phyloP scores from a whole-genome alignment of 2,329 filamentous ascomycete genomes.

The Neofusicoccum parvum region DNA sequence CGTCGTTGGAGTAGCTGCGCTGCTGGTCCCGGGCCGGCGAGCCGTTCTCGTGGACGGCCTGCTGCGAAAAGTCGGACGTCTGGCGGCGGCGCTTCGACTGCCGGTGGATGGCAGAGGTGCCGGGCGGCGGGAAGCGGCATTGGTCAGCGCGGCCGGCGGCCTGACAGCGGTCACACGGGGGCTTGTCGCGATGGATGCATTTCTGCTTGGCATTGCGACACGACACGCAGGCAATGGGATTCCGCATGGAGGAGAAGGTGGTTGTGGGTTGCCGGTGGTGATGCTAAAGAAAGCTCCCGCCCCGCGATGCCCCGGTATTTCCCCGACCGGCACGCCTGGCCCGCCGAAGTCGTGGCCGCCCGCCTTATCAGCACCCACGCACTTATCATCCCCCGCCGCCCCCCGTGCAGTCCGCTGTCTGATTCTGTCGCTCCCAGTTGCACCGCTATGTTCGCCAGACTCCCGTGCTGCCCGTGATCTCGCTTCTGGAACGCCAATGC shows the following conservation, averaged over 20 bases:
- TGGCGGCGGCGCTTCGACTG: constrained; percentile 40
- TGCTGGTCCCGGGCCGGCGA: constrained; percentile 24
- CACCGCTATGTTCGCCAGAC: too few relatives aligned
- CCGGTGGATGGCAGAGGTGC: constrained; percentile 41
- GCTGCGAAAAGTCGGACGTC: constrained; percentile 25
- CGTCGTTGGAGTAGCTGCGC: constrained; percentile 25
- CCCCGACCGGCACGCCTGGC: neutral
- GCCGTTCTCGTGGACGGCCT: constrained; percentile 17
- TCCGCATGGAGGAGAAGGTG: constrained; percentile 34
- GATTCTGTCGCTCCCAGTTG: too few relatives aligned
- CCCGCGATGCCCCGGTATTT: neutral
- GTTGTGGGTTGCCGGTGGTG: neutral
- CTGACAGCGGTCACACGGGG: constrained; percentile 43
- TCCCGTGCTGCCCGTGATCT: too few relatives aligned
- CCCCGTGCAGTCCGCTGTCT: too few relatives aligned
- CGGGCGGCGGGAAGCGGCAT: constrained; percentile 42
- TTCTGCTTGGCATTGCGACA: constrained; percentile 44
- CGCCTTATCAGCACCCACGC: neutral
- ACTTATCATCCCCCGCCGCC: too few relatives aligned
- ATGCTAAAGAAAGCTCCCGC: neutral
- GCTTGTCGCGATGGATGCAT: constrained; percentile 42
- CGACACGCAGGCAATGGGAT: constrained; percentile 42
- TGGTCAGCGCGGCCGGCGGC: constrained; percentile 33
- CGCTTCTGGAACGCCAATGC: too few relatives aligned
- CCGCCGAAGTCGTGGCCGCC: constrained; percentile 6